Evolutionary conservation across 306 rosid genomes (phyloP), one percentile per base, ranked within the genome.

Genomic region (Vachellia pachyceras): DNA sequence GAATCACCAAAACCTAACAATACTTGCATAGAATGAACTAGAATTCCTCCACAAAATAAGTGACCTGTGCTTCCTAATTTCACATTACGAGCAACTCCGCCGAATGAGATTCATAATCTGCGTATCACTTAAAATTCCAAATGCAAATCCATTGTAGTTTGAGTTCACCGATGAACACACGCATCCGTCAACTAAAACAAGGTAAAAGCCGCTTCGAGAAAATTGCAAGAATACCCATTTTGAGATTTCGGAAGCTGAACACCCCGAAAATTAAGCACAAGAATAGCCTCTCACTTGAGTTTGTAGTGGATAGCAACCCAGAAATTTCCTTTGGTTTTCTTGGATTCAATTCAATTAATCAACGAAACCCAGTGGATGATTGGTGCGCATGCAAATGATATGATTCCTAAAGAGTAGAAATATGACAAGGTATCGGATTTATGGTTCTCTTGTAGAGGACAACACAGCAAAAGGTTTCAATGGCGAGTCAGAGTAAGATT

Each of bases 171-270:
- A 60, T 40, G 73, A 79, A 77, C 72, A 77, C 72, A 85, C 64
- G 84, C 80, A 85, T 80, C 83, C 33, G 77, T 77, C 40, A 72
- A 78, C 75, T 52, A 80, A 57, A 20, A 36, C 45, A 82, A 67
- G n/a, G n/a, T n/a, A n/a, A n/a, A n/a, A 82, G 66, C 72, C 83
- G 46, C 69, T 68, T 81, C 55, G 47, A 45, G 87, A 88, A 55
- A 82, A 83, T 74, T 57, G 86, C 79, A 79, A 80, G 85, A 85
- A 49, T 82, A 85, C 86, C 87, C 88, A 82, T 77, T 81, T 63
- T 75, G 37, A 41, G 75, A 0, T 37, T 39, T 7, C 29, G 14
- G 71, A 20, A n/a, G 25, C 25, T 37, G n/a, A 17, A 36, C 0
- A 7, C 46, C 13, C 71, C 11, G 33, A 39, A 67, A 37, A 20